Evolutionary conservation across 441 rosid species (phyloP).

Genomic region (Metrosideros polymorpha): DNA sequence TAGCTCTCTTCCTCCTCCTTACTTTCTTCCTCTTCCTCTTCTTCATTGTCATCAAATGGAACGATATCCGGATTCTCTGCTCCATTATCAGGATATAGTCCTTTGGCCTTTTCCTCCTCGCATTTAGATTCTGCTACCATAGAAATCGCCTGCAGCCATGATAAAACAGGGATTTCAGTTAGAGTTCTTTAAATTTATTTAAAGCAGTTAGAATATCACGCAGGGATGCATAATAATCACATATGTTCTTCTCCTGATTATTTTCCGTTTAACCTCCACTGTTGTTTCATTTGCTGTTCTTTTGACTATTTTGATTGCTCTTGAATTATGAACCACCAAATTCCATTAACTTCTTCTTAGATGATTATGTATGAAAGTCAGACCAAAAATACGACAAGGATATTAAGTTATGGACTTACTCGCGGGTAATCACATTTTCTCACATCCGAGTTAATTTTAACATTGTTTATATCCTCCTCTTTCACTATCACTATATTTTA

Average conservation of each 20-base stretch:
- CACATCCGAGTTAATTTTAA: neutral
- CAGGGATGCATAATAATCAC: neutral
- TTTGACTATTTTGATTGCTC: neutral
- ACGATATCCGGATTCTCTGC: slow-evolving; percentile 95
- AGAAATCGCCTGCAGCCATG: slow-evolving; percentile 54
- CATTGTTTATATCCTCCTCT: neutral
- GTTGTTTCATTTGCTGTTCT: neutral
- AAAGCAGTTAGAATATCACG: neutral
- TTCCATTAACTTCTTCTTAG: neutral
- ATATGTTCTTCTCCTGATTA: neutral
- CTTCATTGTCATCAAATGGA: slow-evolving; percentile 95
- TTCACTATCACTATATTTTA: neutral
- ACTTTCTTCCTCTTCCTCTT: slow-evolving; percentile 74
- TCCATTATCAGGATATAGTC: slow-evolving; percentile 65
- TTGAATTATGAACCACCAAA: neutral
- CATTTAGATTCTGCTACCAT: slow-evolving; percentile 89
- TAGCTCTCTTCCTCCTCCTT: slow-evolving; percentile 79
- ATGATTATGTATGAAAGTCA: neutral
- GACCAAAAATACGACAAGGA: neutral
- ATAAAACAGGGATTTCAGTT: neutral
- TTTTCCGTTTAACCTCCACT: neutral
- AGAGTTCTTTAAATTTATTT: neutral
- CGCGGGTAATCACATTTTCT: neutral
- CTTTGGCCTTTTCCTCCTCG: slow-evolving; percentile 97
- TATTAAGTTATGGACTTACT: neutral